Conservation (phyloP, 2,329 filamentous ascomycete species). For the Atkinsonella texensis region DNA sequence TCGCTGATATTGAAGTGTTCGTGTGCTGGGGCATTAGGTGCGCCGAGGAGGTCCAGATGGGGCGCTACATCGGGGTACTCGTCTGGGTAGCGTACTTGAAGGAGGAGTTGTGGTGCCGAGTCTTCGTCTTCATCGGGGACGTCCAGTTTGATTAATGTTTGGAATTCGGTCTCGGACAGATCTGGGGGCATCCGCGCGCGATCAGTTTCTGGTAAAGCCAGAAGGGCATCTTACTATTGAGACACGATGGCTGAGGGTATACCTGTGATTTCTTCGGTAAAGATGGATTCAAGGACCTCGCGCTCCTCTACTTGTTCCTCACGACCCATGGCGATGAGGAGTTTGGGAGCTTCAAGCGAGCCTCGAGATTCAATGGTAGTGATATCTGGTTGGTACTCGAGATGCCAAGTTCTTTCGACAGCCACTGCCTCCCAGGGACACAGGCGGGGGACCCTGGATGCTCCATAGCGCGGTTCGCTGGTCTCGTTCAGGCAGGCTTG, state of each 20-base stretch:
- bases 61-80: conserved; percentile 84
- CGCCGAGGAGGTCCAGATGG: conserved; percentile 63
- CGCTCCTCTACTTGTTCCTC: conserved; percentile 95
- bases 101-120: conserved; percentile 59
- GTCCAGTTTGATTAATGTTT: conserved; percentile 77
- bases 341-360: background rate
- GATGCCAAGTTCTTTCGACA: background rate
- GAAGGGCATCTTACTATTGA: background rate
- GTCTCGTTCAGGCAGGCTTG: conserved; percentile 12
- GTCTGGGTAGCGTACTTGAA: conserved; percentile 82
- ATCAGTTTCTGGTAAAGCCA: background rate
- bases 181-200: conserved; percentile 38
- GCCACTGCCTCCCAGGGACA: background rate
- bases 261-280: conserved; percentile 95
- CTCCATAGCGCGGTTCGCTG: conserved; percentile 17
- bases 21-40: conserved; percentile 57
- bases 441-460: conserved; percentile 13
- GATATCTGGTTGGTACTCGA: background rate
- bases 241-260: background rate
- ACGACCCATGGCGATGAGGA: conserved; percentile 38
- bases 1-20: conserved; percentile 66
- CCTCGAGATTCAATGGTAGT: background rate
- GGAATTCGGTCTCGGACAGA: conserved; percentile 80
- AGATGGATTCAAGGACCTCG: conserved; percentile 96
- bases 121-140: conserved; percentile 49